phyloP scores from a whole-genome alignment of 805 yeast genomes.

The Candida ficus region DNA sequence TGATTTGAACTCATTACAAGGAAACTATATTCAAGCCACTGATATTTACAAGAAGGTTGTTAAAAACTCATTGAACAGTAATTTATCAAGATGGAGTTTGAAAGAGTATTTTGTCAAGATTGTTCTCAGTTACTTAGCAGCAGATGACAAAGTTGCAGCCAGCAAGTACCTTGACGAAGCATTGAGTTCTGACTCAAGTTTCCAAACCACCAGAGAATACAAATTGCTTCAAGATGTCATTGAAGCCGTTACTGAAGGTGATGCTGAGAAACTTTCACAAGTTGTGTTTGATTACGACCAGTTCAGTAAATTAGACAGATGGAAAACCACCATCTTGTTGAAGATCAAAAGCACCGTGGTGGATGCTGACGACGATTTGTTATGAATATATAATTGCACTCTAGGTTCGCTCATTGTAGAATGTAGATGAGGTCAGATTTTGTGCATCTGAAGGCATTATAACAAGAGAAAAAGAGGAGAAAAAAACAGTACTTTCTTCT shows the following conservation, averaged over 20 bases:
- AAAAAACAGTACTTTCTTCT: too few species aligned
- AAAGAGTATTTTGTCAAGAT: slow-evolving; percentile 89
- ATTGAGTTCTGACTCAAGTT: slow-evolving; percentile 67
- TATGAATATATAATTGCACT: slow-evolving; percentile 10
- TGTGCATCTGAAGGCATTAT: slow-evolving; percentile 5
- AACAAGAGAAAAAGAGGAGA: too few species aligned
- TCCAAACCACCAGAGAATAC: slow-evolving; percentile 71
- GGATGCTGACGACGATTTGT: slow-evolving; percentile 63
- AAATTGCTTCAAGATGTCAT: slow-evolving; percentile 61
- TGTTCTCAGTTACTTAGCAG: slow-evolving; percentile 76
- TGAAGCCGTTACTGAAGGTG: slow-evolving; percentile 75
- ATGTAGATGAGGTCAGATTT: slow-evolving; percentile 9
- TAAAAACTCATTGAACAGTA: slow-evolving; percentile 66
- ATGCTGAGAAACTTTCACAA: slow-evolving; percentile 67
- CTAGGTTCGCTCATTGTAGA: too few species aligned
- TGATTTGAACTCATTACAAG: slow-evolving; percentile 73
- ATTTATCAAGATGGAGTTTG: slow-evolving; percentile 81
- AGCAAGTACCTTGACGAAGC: slow-evolving; percentile 62
- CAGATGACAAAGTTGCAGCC: slow-evolving; percentile 84
- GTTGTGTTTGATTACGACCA: slow-evolving; percentile 81
- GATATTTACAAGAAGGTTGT: slow-evolving; percentile 75
- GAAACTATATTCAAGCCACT: slow-evolving; percentile 72
- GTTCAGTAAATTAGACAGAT: slow-evolving; percentile 80
- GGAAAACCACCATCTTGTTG: slow-evolving; percentile 80
- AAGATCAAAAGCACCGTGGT: slow-evolving; percentile 73